These are phyloP conservation scores for Vicia faba DNA, from an alignment of 306 rosid genomes.

Conservation along the genomic window DNA sequence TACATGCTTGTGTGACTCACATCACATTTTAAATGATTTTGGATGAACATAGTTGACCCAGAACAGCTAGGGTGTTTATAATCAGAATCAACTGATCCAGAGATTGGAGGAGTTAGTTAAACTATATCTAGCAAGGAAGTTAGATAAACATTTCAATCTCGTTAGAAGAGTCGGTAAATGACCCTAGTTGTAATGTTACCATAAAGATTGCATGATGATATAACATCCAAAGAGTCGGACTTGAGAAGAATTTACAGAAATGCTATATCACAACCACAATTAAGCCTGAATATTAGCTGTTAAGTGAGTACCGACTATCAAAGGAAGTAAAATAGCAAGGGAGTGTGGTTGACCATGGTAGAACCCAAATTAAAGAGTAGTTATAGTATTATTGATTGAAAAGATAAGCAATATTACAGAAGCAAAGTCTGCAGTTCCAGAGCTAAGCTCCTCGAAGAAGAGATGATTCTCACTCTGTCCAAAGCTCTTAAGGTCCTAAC, in stretches of 20 bases:
- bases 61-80: background rate
- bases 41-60: background rate
- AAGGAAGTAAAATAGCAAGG: background rate
- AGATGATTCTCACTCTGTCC: background rate
- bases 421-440: background rate
- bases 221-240: background rate
- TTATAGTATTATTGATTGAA: background rate
- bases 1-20: slow-evolving; percentile 1
- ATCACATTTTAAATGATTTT: background rate
- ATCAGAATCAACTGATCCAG: slow-evolving; percentile 6
- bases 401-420: background rate
- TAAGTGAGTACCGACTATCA: background rate
- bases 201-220: background rate
- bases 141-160: background rate
- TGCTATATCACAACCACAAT: background rate
- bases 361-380: background rate
- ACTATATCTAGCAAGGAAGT: background rate
- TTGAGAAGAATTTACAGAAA: background rate
- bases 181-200: background rate
- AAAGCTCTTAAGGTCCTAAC: slow-evolving; percentile 1
- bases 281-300: background rate
- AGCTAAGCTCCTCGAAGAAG: background rate
- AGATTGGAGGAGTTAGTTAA: slow-evolving; percentile 16
- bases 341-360: background rate
- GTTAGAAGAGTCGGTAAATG: background rate